Percentiles rank a stretch among this genome's conserved stretches.
phyloP scores from a whole-genome alignment of 129 eudicot genomes.

The Silybum marianum region DNA sequence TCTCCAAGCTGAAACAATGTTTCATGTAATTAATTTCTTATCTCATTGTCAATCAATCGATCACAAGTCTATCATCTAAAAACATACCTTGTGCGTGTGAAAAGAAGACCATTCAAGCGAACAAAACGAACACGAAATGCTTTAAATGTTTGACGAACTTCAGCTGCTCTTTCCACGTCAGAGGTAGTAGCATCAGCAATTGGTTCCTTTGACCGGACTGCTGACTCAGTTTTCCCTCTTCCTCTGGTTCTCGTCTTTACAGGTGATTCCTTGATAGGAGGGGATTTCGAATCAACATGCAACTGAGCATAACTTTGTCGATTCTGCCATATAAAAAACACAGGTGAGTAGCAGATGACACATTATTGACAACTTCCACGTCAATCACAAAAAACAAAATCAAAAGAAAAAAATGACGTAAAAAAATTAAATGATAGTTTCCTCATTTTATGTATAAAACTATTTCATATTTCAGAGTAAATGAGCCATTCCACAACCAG shows the following conservation, averaged over 20 bases:
- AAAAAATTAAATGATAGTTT: background rate
- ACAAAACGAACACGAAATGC: conserved; percentile 53
- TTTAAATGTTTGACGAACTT: conserved; percentile 36
- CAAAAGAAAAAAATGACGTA: background rate
- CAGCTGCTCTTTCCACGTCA: conserved; percentile 30
- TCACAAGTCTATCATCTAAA: background rate
- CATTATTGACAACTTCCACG: background rate
- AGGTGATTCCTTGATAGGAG: conserved; percentile 36
- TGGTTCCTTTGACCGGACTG: conserved; percentile 24
- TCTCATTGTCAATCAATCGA: background rate
- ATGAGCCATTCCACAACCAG: background rate
- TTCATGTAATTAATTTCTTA: background rate
- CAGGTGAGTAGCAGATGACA: background rate
- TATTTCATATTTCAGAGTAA: background rate
- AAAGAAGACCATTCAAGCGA: conserved; percentile 65
- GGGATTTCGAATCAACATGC: conserved; percentile 36
- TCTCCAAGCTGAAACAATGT: conserved; percentile 50
- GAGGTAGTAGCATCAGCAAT: conserved; percentile 22
- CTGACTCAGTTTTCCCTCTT: conserved; percentile 33
- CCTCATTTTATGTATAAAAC: background rate
- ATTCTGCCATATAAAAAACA: conserved; percentile 45
- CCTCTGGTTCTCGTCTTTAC: conserved; percentile 27
- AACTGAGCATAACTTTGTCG: conserved; percentile 54
- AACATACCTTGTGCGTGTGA: conserved; percentile 65
- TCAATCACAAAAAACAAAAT: background rate